Conservation (phyloP, 2,329 filamentous ascomycete genomes). For the Coniochaeta prunicola region DNA sequence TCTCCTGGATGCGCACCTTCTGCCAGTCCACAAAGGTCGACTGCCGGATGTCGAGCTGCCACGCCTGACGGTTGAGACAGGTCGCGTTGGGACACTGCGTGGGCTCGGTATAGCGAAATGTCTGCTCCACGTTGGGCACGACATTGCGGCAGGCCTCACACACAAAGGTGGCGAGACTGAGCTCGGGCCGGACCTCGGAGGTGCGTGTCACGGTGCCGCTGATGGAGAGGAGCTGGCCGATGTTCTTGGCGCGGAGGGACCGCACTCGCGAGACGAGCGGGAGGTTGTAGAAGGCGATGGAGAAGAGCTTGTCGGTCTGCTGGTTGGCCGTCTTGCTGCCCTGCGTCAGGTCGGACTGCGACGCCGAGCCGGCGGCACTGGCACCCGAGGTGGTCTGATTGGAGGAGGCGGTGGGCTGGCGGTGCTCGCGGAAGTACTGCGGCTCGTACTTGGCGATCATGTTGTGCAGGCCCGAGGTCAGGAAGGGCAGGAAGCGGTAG, state of each 20-base stretch:
- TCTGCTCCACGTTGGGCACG: conserved; percentile 89
- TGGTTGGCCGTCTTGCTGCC: conserved; percentile 78
- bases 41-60: conserved; percentile 93
- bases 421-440: conserved; percentile 86
- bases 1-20: conserved; percentile 96
- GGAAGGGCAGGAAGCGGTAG: conserved; percentile 89
- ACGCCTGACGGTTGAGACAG: conserved; percentile 85
- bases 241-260: conserved; percentile 78
- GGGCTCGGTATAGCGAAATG: conserved; percentile 94
- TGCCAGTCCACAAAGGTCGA: conserved; percentile 99
- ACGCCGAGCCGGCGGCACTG: conserved; percentile 54
- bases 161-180: conserved; percentile 85
- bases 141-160: conserved; percentile 83
- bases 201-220: conserved; percentile 95
- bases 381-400: conserved; percentile 62
- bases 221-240: conserved; percentile 89
- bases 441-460: conserved; percentile 93
- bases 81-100: conserved; percentile 86
- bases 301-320: conserved; percentile 94
- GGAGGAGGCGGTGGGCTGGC: conserved; percentile 72
- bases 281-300: conserved; percentile 87
- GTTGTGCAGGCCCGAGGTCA: conserved; percentile 82
- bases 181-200: conserved; percentile 90
- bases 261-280: conserved; percentile 81
- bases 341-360: conserved; percentile 49